Evolutionary conservation across 331 rosid genomes (phyloP).

Genomic region (Telfairia occidentalis): DNA sequence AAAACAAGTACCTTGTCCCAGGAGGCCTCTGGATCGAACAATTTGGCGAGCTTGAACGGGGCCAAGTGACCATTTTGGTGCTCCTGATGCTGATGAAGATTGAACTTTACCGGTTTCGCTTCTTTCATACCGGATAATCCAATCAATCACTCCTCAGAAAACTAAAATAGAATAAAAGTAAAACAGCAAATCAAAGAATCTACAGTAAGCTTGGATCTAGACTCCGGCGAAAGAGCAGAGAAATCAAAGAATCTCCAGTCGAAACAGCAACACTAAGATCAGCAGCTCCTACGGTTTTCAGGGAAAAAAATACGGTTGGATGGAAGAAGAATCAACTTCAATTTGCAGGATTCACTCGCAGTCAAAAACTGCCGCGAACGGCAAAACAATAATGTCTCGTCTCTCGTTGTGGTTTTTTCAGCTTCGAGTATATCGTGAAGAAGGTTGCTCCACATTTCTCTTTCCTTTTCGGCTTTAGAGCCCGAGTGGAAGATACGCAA

Average conservation of each 20-base stretch:
- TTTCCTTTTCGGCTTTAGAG: not conserved
- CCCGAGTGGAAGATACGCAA: not conserved
- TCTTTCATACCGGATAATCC: conserved; percentile 56
- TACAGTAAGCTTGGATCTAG: not conserved
- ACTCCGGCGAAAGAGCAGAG: not conserved
- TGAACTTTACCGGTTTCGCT: conserved; percentile 53
- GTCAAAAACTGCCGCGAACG: not conserved
- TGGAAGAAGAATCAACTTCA: not conserved
- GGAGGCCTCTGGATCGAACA: conserved; percentile 93
- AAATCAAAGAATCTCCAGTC: not conserved
- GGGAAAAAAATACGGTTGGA: not conserved
- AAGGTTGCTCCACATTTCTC: not conserved
- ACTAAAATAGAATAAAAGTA: not conserved
- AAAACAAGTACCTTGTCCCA: conserved; percentile 80
- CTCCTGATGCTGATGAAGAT: conserved; percentile 25
- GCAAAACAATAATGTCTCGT: not conserved
- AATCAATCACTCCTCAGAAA: not conserved
- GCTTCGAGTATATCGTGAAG: not conserved
- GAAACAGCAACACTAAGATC: not conserved
- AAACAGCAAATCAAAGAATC: not conserved
- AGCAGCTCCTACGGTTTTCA: not conserved
- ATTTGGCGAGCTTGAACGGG: conserved; percentile 78
- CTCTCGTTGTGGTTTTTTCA: not conserved
- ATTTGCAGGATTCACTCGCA: not conserved
- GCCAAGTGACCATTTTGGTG: conserved; percentile 90